Conservation (phyloP, 805 yeast species). For the Monosporozyma aquatica region DNA sequence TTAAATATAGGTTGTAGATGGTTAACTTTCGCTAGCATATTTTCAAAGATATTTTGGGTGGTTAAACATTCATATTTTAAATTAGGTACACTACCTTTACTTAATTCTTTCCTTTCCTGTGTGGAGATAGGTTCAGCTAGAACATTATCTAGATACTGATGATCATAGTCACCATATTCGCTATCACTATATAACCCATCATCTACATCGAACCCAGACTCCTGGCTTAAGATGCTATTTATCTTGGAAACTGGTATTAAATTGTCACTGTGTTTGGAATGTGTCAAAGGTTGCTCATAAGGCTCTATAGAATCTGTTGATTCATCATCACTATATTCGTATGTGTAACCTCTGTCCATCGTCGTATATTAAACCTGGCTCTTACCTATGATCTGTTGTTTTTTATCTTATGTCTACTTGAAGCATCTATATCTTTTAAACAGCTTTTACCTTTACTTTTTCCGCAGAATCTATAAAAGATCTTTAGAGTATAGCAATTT, state of each 20-base stretch:
- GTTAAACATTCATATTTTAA: slow-evolving; percentile 28
- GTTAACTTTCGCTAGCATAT: slow-evolving; percentile 22
- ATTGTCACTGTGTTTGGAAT: no score
- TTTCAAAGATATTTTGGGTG: slow-evolving; percentile 26
- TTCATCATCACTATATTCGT: slow-evolving; percentile 2
- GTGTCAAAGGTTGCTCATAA: no score
- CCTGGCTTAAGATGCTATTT: slow-evolving; percentile 5
- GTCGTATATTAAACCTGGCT: no score
- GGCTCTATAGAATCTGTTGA: background rate
- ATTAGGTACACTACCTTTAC: slow-evolving; percentile 19
- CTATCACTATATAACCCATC: slow-evolving; percentile 18
- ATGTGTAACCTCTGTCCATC: background rate
- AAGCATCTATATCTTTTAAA: no score
- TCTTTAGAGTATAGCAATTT: no score
- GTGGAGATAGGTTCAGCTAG: slow-evolving; percentile 10
- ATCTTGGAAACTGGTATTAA: background rate
- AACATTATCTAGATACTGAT: slow-evolving; percentile 17
- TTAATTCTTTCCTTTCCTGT: slow-evolving; percentile 8
- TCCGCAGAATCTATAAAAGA: no score
- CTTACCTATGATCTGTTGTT: no score
- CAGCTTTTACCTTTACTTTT: no score
- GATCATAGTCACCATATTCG: slow-evolving; percentile 16
- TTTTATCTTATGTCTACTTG: no score
- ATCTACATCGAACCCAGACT: slow-evolving; percentile 21
- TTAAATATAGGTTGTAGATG: slow-evolving; percentile 25